These are phyloP conservation scores for Calamus simplicifolius DNA, from an alignment of 176 grass and related monocot species.

Conservation along the genomic window DNA sequence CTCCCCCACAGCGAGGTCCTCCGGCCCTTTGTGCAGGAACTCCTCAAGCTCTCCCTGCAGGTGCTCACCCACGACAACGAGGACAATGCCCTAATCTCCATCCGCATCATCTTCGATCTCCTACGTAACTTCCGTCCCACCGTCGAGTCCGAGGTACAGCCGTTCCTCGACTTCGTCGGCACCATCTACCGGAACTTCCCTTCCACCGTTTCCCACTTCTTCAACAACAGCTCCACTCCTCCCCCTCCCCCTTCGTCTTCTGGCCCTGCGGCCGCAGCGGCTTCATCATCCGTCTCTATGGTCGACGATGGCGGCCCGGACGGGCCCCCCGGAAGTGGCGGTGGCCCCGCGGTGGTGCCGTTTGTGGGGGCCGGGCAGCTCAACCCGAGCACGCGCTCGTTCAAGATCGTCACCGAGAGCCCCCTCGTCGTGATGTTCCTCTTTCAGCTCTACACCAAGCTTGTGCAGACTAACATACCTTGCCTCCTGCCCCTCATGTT, in stretches of 20 bases:
- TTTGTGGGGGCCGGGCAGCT: constrained; percentile 47
- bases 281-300: not conserved
- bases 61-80: constrained; percentile 93
- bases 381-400: constrained; percentile 85
- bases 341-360: constrained; percentile 21
- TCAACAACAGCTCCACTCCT: constrained; percentile 17
- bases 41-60: constrained; percentile 88
- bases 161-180: constrained; percentile 91
- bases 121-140: constrained; percentile 97
- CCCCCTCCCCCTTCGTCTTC: constrained; percentile 1
- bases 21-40: constrained; percentile 89
- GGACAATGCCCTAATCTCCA: constrained; percentile 87
- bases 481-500: constrained; percentile 88
- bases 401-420: constrained; percentile 96
- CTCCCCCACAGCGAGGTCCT: constrained; percentile 98
- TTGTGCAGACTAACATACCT: constrained; percentile 96
- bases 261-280: constrained; percentile 19
- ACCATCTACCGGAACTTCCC: constrained; percentile 78
- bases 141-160: constrained; percentile 95
- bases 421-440: constrained; percentile 99
- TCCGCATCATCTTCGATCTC: constrained; percentile 90
- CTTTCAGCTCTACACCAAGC: constrained; percentile 91
- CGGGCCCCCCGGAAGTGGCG: constrained; percentile 8
- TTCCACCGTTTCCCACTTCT: constrained; percentile 65
- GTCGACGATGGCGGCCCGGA: too few relatives aligned